Evolutionary conservation across 768 basidiomycete genomes (phyloP).

Genomic region (Phanerodontia chrysosporium): DNA sequence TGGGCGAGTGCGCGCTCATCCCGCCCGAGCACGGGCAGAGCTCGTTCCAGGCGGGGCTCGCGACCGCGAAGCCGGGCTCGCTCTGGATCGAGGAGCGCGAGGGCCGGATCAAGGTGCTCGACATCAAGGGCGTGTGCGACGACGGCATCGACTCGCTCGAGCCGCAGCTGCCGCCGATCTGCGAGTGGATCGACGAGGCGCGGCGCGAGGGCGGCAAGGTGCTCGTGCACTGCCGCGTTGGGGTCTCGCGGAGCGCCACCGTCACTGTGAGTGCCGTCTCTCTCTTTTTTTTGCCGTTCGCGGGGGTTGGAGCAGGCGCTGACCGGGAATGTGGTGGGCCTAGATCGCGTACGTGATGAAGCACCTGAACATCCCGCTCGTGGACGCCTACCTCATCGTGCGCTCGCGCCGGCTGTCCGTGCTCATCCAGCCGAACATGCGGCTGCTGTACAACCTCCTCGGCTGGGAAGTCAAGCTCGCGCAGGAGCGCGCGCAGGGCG

Average conservation of each 20-base stretch:
- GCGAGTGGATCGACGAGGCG: constrained; percentile 91
- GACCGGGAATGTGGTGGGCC: neutral
- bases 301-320: too few relatives aligned
- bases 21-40: constrained; percentile 56
- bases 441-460: constrained; percentile 90
- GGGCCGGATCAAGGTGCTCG: constrained; percentile 85
- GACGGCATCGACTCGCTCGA: constrained; percentile 95
- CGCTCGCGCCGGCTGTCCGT: constrained; percentile 86
- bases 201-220: constrained; percentile 81
- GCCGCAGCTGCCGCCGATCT: constrained; percentile 82
- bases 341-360: constrained; percentile 98
- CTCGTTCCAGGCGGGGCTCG: constrained; percentile 21
- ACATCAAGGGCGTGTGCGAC: constrained; percentile 90
- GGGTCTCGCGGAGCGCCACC: constrained; percentile 92
- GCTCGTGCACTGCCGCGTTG: constrained; percentile 97
- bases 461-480: constrained; percentile 95
- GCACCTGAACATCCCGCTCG: constrained; percentile 76
- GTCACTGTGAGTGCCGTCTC: constrained; percentile 60
- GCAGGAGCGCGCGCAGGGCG: constrained; percentile 57
- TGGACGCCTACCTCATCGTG: constrained; percentile 91
- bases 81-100: constrained; percentile 86
- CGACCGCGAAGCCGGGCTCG: constrained; percentile 59
- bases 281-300: too few relatives aligned
- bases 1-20: constrained; percentile 89
- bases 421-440: constrained; percentile 92